Evolutionary conservation across 768 basidiomycete genomes (phyloP), one percentile per base, ranked within the genome.

Genomic region (Termitomyces sp.): DNA sequence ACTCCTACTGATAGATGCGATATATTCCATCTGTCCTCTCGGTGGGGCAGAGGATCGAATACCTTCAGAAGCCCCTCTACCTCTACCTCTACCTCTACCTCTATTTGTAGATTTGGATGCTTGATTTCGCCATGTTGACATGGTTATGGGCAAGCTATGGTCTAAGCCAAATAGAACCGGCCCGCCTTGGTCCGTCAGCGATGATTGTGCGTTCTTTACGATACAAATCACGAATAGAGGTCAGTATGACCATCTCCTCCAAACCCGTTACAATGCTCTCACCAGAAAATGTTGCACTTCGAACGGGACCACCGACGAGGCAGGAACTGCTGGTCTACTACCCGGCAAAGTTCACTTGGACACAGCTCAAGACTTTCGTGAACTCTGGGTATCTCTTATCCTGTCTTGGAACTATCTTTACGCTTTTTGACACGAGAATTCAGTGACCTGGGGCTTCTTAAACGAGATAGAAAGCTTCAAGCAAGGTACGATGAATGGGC

Each of bases 381-480:
- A 88, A 86, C 66, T 88, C 90, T 56, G 90, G 90, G 88, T 88
- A 68, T 22, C n/a, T 33, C 40, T 28, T 8, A 24, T 36, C 20
- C 6, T 40, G 38, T 40, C 24, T 59, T 22, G 22, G 14, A 14
- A 33, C 14, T 49, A 20, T 28, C 55, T 10, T 3, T 9, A n/a
- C 7, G 22, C 20, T 13, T 48, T 18, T 48, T 47, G 33, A 55
- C 40, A 5, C 48, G 20, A n/a, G 10, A 40, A 9, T 55, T n/a
- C 58, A 92, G 91, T 41, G 90, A 94, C 66, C 81, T 94, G 46
- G 90, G 89, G 2, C 76, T 92, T 38, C 75, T 94, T 52, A 91
- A 89, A 67, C 84, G 91, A 20, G 84, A 93, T 65, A 82, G 71
- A 61, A 74, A 71, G 52, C 78, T 94, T 36, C 91, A 94, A 70